Evolutionary conservation across 768 basidiomycete genomes (phyloP), one percentile per base, ranked within the genome.

Genomic region (Mycena crocata): DNA sequence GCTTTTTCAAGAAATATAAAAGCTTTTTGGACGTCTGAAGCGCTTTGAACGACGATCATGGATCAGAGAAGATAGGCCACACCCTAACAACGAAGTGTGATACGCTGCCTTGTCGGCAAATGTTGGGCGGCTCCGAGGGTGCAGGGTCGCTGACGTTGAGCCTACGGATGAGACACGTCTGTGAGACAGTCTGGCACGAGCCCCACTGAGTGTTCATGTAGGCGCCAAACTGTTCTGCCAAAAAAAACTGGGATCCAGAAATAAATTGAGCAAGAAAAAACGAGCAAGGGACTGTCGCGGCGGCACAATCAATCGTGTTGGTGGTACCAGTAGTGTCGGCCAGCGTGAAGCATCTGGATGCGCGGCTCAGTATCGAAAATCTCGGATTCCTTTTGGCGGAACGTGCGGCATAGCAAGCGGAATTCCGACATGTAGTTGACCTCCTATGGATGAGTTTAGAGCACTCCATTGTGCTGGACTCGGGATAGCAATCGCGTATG

Each of bases 151-250:
- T 66, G 12, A 64, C 24, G 17, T 71, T 61, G 19, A 56, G 30
- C 45, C 56, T 73, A 62, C 78, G 72, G 13, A 82, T 74, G 14
- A 80, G 57, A 57, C 82, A 83, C 2, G 73, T 66, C 23, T 75
- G 63, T 0, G 69, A 51, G 8, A 66, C 72, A 37, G 65, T 44
- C 64, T 82, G 79, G 67, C 83, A 84, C 12, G 80, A 78, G 65
- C 80, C 82, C 81, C 80, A 81, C 68, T 82, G 77, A 2, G 76
- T 57, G 34, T 72, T 68, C 57, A 72, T 64, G 57, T 70, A 73
- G 17, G 66, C 71, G 42, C 71, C 72, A 34, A 71, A 70, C 19
- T 58, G 34, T n/a, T 66, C 66, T 24, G 66, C 61, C 5, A 71
- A 67, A 44, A 71, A 70, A 9, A 52, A 23, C 34, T 3, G 19